These are phyloP conservation scores for Coelastrella sp. DNA, from an alignment of 139 green algal species.

Conservation along the genomic window DNA sequence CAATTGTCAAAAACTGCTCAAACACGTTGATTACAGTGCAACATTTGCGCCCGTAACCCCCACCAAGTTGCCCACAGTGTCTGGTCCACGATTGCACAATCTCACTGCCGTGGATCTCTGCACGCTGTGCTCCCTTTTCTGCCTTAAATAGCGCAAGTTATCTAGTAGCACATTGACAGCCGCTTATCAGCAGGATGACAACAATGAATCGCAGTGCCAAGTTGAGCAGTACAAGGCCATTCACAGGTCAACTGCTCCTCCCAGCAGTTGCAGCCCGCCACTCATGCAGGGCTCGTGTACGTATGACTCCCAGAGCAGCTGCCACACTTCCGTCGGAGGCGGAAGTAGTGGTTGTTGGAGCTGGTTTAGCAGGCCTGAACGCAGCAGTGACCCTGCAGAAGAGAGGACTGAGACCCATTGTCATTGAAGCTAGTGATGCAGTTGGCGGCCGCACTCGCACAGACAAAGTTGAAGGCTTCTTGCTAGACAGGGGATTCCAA, in stretches of 20 bases:
- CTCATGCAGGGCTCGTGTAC: neutral
- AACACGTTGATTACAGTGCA: neutral
- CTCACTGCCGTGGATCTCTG: neutral
- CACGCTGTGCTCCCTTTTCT: neutral
- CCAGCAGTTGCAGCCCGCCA: neutral
- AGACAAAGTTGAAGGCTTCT: conserved; percentile 93
- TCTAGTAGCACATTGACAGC: neutral
- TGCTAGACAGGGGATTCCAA: conserved; percentile 98
- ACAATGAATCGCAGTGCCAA: neutral
- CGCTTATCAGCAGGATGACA: neutral
- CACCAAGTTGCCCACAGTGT: neutral
- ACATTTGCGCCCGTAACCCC: neutral
- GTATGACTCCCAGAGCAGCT: neutral
- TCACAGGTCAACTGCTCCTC: neutral
- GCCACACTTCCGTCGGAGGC: conserved; percentile 35
- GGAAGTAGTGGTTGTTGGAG: conserved; percentile 64
- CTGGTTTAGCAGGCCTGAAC: conserved; percentile 51
- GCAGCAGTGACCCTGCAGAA: conserved; percentile 51
- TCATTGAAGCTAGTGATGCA: conserved; percentile 91
- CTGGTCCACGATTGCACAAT: neutral
- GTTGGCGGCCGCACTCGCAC: conserved; percentile 94
- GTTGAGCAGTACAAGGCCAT: neutral
- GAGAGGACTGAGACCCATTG: conserved; percentile 43
- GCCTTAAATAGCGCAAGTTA: neutral
- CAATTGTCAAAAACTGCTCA: neutral